Percentiles rank a stretch among this genome's conserved stretches.
phyloP scores from a whole-genome alignment of 2,329 filamentous ascomycete species.

The Spiromastix sp. region DNA sequence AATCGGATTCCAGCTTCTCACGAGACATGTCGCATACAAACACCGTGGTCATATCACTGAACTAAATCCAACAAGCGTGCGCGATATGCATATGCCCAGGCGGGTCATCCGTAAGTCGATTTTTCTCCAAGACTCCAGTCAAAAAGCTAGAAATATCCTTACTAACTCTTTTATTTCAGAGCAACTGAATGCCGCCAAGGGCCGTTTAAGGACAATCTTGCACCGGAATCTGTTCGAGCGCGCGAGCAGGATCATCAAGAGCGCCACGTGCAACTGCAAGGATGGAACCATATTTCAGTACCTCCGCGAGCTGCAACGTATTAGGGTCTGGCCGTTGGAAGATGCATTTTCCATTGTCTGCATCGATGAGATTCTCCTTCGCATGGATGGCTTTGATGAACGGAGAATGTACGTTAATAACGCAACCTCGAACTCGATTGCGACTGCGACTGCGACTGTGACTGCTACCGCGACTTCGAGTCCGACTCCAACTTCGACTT shows the following conservation, averaged over 20 bases:
- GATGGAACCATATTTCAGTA: slow-evolving; percentile 1
- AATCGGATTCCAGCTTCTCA: neutral
- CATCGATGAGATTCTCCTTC: neutral
- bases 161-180: neutral
- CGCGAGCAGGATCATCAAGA: neutral
- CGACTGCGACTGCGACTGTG: neutral
- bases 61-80: neutral
- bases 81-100: neutral
- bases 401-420: neutral
- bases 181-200: neutral
- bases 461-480: neutral
- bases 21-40: neutral
- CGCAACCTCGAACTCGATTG: neutral
- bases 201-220: slow-evolving; percentile 2
- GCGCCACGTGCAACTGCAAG: neutral
- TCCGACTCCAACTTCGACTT: no score
- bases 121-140: neutral
- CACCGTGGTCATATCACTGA: neutral
- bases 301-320: neutral
- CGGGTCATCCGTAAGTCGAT: slow-evolving; percentile 2
- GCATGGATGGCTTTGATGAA: neutral
- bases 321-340: slow-evolving; percentile 1
- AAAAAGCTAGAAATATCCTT: neutral
- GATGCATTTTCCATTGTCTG: neutral
- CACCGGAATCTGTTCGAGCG: neutral